These are phyloP conservation scores for Hirsutella thompsonii DNA, from an alignment of 2,329 filamentous ascomycete genomes.

Conservation along the genomic window DNA sequence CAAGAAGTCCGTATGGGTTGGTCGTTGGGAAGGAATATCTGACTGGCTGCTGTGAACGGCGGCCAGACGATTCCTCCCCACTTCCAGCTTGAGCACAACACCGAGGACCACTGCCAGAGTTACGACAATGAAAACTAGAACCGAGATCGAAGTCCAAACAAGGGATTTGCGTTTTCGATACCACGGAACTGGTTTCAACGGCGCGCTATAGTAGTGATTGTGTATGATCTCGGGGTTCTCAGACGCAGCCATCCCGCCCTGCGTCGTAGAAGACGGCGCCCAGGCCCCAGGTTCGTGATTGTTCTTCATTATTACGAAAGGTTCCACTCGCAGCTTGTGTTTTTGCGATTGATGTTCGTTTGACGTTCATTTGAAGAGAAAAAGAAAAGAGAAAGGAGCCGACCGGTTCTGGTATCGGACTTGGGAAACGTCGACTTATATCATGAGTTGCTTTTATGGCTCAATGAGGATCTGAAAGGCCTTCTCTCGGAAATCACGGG, in stretches of 20 bases:
- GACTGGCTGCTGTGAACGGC: background rate
- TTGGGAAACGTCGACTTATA: too few species aligned
- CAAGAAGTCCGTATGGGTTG: background rate
- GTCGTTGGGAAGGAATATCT: background rate
- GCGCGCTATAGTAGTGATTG: constrained; percentile 7
- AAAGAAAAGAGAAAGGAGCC: too few species aligned
- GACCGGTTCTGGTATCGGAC: too few species aligned
- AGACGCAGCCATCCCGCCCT: background rate
- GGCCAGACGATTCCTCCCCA: background rate
- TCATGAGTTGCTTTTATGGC: too few species aligned
- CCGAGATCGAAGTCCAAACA: constrained; percentile 3
- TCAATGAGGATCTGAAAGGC: too few species aligned
- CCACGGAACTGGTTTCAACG: constrained; percentile 2
- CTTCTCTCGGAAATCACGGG: too few species aligned
- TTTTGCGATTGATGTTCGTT: too few species aligned
- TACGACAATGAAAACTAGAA: constrained; percentile 3
- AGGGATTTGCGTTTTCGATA: constrained; percentile 6
- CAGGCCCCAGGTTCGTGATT: background rate
- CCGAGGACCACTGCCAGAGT: constrained; percentile 4
- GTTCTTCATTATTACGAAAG: background rate
- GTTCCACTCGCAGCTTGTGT: too few species aligned
- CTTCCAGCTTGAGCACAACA: constrained; percentile 7
- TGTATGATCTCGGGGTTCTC: constrained; percentile 3
- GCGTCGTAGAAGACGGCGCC: background rate
- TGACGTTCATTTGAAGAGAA: too few species aligned